A percentile compares a stretch with the other conserved stretches of the same genome.
Evolutionary conservation across 257 asterid genomes (phyloP).

Genomic region (Capsicum rhomboideum): DNA sequence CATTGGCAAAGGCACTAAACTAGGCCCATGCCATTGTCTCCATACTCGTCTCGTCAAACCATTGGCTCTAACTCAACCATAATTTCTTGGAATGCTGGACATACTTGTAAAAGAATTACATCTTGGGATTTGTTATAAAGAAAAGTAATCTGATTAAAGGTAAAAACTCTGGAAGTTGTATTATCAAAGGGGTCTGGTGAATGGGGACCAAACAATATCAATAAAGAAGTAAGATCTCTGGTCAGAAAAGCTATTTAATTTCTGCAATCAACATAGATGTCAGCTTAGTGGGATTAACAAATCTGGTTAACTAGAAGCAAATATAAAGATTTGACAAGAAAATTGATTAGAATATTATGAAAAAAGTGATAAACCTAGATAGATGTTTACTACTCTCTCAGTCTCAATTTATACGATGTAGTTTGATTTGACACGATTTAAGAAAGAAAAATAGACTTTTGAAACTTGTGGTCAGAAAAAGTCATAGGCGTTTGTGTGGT

Average conservation of each 20-base stretch:
- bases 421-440: no score
- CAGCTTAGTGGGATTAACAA: neutral
- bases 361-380: neutral
- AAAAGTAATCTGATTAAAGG: neutral
- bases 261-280: neutral
- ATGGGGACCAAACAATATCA: neutral
- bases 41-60: neutral
- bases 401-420: no score
- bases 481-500: no score
- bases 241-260: neutral
- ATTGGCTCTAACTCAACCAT: neutral
- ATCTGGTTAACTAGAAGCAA: neutral
- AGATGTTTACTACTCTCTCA: no score
- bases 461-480: no score
- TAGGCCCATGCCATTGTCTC: fast-evolving
- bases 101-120: neutral
- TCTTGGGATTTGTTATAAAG: neutral
- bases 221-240: neutral
- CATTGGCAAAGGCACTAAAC: neutral
- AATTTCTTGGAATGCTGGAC: neutral
- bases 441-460: no score
- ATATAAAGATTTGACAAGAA: neutral
- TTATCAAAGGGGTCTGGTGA: neutral
- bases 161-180: neutral
- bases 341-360: neutral